Conservation (phyloP, 2,329 filamentous ascomycete species). For the Dactylellina cionopaga region DNA sequence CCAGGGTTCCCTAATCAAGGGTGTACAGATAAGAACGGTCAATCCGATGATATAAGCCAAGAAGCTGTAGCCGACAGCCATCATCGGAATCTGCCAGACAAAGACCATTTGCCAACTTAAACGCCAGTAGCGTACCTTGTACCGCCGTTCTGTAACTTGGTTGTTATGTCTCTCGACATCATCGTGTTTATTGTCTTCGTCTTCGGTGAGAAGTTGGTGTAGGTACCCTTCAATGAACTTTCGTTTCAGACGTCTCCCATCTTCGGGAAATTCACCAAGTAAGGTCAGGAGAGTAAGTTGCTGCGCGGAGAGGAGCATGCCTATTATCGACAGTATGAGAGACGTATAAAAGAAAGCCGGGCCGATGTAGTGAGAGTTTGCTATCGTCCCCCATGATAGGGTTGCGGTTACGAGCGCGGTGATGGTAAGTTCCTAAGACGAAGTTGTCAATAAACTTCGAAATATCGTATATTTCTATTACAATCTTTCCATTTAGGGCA, state of each 20-base stretch:
- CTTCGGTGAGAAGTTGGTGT: conserved; percentile 10
- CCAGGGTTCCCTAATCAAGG: conserved; percentile 14
- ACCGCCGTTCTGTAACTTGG: background rate
- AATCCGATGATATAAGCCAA: conserved; percentile 31
- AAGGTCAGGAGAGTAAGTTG: conserved; percentile 18
- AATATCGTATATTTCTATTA: too few relatives aligned
- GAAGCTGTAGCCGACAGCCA: conserved; percentile 34
- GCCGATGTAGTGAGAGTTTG: conserved; percentile 5
- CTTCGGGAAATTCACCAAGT: conserved; percentile 27
- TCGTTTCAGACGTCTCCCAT: conserved; percentile 10
- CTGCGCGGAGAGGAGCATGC: conserved; percentile 29
- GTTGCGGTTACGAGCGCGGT: conserved; percentile 26
- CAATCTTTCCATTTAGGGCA: too few relatives aligned
- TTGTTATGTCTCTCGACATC: background rate
- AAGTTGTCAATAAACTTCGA: background rate
- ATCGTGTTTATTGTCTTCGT: background rate
- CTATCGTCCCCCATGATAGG: conserved; percentile 13
- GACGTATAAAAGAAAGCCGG: conserved; percentile 17
- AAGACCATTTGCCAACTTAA: conserved; percentile 37
- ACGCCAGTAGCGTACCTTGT: conserved; percentile 10
- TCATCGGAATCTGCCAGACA: conserved; percentile 34
- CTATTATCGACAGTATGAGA: conserved; percentile 27
- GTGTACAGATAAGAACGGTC: conserved; percentile 17
- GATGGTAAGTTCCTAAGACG: conserved; percentile 9
- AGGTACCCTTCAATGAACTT: conserved; percentile 32